Percentiles rank a stretch among this genome's conserved stretches.
Evolutionary conservation across 2,329 filamentous ascomycete species (phyloP).

Genomic region (Diaporthe longicolla): DNA sequence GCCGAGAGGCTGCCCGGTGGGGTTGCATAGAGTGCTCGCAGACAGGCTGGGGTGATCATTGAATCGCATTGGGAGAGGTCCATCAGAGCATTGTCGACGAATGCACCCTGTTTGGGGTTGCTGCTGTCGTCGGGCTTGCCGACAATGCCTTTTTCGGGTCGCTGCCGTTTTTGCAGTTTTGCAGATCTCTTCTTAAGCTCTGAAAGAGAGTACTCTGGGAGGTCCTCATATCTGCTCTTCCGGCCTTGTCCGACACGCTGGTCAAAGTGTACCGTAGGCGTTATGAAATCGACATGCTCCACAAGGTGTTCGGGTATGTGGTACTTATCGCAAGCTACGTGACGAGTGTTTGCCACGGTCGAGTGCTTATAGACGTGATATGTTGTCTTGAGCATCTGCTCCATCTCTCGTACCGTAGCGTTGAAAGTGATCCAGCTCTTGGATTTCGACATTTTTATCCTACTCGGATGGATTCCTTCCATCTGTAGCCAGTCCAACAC

Average conservation of each 20-base stretch:
- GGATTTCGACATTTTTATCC: slow-evolving; percentile 64
- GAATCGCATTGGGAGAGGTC: slow-evolving; percentile 60
- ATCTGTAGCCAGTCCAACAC: slow-evolving; percentile 68
- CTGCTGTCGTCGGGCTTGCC: slow-evolving; percentile 47
- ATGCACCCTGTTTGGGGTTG: slow-evolving; percentile 51
- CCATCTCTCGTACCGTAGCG: slow-evolving; percentile 66
- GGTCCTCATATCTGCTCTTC: slow-evolving; percentile 45
- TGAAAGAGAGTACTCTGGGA: slow-evolving; percentile 45
- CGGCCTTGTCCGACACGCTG: slow-evolving; percentile 49
- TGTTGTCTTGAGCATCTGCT: slow-evolving; percentile 65
- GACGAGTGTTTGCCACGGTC: slow-evolving; percentile 49
- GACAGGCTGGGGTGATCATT: slow-evolving; percentile 70
- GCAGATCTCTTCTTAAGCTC: slow-evolving; percentile 48
- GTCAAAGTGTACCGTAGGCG: slow-evolving; percentile 57
- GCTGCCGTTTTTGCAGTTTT: slow-evolving; percentile 43
- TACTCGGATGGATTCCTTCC: slow-evolving; percentile 63
- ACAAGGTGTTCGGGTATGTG: slow-evolving; percentile 54
- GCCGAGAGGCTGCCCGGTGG: slow-evolving; percentile 54
- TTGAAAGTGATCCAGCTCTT: slow-evolving; percentile 69
- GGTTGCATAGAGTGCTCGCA: slow-evolving; percentile 63
- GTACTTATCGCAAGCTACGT: slow-evolving; percentile 60
- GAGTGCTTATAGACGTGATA: slow-evolving; percentile 66
- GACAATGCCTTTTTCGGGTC: slow-evolving; percentile 48
- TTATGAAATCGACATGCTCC: slow-evolving; percentile 58
- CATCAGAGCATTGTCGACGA: slow-evolving; percentile 50